These are phyloP conservation scores for Barnettozyma californica DNA, from an alignment of 805 yeast genomes.

Conservation along the genomic window DNA sequence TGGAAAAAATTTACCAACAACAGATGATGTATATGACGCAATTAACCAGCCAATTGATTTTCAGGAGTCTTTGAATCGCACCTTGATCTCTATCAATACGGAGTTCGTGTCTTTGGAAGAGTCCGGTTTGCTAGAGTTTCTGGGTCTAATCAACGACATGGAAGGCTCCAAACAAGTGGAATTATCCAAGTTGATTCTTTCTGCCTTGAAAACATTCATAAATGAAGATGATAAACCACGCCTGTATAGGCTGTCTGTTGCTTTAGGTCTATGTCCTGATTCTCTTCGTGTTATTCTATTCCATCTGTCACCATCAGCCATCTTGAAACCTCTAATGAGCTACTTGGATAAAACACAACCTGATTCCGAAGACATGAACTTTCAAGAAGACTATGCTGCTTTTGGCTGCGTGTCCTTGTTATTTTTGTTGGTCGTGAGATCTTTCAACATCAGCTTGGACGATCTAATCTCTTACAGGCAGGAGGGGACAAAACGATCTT, in stretches of 20 bases:
- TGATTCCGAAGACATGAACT: conserved; percentile 43
- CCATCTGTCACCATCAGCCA: conserved; percentile 37
- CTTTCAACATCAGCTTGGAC: conserved; percentile 31
- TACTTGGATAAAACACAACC: conserved; percentile 44
- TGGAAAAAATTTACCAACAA: conserved; percentile 25
- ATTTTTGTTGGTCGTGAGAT: conserved; percentile 33
- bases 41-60: conserved; percentile 29
- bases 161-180: conserved; percentile 43
- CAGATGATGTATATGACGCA: conserved; percentile 31
- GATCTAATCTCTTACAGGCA: conserved; percentile 24
- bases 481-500: conserved; percentile 22
- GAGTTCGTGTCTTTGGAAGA: conserved; percentile 47
- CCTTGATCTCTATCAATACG: conserved; percentile 35
- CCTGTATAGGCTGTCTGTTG: conserved; percentile 46
- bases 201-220: conserved; percentile 33
- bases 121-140: conserved; percentile 46
- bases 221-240: conserved; percentile 36
- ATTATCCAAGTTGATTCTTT: conserved; percentile 33
- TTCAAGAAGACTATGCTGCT: conserved; percentile 63
- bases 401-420: conserved; percentile 58
- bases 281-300: conserved; percentile 40
- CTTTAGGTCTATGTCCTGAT: conserved; percentile 39
- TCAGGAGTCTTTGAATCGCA: conserved; percentile 23
- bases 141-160: conserved; percentile 41
- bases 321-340: conserved; percentile 41